phyloP scores from a whole-genome alignment of 1,284 basidiomycete species.

The Exsudoporus floridanus region DNA sequence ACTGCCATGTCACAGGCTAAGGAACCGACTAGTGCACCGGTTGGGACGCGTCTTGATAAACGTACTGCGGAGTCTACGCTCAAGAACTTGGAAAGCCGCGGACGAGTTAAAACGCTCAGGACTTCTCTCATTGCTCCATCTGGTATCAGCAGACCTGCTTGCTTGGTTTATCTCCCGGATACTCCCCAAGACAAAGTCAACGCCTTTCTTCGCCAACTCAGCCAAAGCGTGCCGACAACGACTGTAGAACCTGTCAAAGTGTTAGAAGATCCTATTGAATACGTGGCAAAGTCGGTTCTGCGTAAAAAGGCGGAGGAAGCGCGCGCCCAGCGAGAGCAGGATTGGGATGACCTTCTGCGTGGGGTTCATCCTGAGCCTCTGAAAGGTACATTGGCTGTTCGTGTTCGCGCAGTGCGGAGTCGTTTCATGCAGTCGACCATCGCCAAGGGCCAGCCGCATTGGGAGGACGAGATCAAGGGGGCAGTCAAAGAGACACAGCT shows the following conservation, averaged over 20 bases:
- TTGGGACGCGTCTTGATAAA: conserved; percentile 70
- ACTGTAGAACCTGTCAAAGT: no score
- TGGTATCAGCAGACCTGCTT: conserved; percentile 53
- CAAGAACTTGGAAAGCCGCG: conserved; percentile 57
- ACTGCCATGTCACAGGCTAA: conserved; percentile 53
- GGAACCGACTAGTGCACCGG: conserved; percentile 64
- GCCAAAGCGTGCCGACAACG: no score
- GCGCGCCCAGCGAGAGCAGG: conserved; percentile 52
- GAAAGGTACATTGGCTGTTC: conserved; percentile 45
- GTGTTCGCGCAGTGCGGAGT: conserved; percentile 52
- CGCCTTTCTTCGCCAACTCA: conserved; percentile 52
- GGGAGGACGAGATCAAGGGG: conserved; percentile 58
- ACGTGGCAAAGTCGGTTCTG: conserved; percentile 51
- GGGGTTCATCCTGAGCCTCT: conserved; percentile 54
- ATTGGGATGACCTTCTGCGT: conserved; percentile 60
- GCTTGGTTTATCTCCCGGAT: conserved; percentile 60
- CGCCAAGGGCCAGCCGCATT: conserved; percentile 49
- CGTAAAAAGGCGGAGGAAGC: conserved; percentile 59
- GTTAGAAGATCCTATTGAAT: no score
- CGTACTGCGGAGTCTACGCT: conserved; percentile 63
- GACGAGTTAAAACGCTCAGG: conserved; percentile 63
- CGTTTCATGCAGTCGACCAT: conserved; percentile 58
- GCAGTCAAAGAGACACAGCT: conserved; percentile 57
- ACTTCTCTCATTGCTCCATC: conserved; percentile 55
- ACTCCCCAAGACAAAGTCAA: conserved; percentile 51